Base-by-base conservation (phyloP, 31 red algal species). In the Asparagopsis taxiformis region DNA sequence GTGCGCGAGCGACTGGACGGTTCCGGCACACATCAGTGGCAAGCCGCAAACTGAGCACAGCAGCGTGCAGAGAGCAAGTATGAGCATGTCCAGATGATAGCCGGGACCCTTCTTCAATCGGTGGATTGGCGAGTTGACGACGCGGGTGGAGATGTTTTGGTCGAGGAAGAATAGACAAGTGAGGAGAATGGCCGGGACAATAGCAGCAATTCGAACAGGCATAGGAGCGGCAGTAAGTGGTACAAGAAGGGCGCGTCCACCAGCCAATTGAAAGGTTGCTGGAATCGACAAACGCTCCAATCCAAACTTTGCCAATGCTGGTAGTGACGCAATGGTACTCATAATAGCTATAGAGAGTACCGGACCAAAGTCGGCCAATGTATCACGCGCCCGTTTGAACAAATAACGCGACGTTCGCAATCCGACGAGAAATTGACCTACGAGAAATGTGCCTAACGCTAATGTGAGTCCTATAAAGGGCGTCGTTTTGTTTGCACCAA, bases 1-100 rank as follows among this genome's bases (percentile, higher is more conserved):
- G 74, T 98, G 95, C 33, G 82, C 59, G 25, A 98, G 70, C 17
- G 82, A 93, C 63, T 93, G 95, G 16, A 93, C 85, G 3, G 91
- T 93, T 2, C 79, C 95, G 5, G 95, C 95, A 65, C 86, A 93
- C 95, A 98, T 98, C 78, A 87, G 82, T 23, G 95, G 95, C 19
- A 98, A 58, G 21, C 95, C 95, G 17, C 93, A 33, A 8, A 98
- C 4, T 19, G 95, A 90, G 24, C 80, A 76, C 16, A 80, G 69
- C 29, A 90, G 51, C 48, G 81, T 93, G 39, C 69, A 81, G 15
- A 91, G 9, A 1, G 80, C 68, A 2, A 98, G 64, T 16, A 90
- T 44, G 2, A 98, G 59, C 69, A 98, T 72, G 65, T 98, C 91
- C 23, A 93, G 60, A 55, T 93, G 90, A 65, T 93, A 98, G 2